A percentile compares a stretch with the other conserved stretches of the same genome.
These are phyloP conservation scores for Magnusiomyces ingens DNA, from an alignment of 1,139 yeast genomes.

Conservation along the genomic window DNA sequence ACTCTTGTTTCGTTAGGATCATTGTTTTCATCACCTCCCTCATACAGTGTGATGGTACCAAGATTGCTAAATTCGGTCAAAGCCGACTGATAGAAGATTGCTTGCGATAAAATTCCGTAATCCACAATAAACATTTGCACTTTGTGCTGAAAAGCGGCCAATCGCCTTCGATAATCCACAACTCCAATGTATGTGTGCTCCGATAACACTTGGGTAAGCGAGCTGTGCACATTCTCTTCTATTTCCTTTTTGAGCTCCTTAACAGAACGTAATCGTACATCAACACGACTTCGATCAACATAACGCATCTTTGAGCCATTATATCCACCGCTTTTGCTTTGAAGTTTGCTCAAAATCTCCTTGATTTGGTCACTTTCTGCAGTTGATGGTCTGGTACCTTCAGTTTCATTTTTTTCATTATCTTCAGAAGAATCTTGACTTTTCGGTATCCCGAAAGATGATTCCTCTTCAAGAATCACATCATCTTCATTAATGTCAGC, in stretches of 20 bases:
- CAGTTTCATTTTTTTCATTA: background rate
- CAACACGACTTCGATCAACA: conserved; percentile 13
- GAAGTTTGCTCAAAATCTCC: background rate
- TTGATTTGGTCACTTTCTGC: background rate
- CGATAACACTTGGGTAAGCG: conserved; percentile 60
- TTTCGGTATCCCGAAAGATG: background rate
- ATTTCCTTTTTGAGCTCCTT: conserved; percentile 47
- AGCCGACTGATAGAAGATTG: conserved; percentile 75
- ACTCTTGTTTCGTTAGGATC: conserved; percentile 28
- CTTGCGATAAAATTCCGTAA: conserved; percentile 58
- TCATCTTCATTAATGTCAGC: background rate
- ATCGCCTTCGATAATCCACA: conserved; percentile 61
- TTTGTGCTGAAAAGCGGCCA: conserved; percentile 79
- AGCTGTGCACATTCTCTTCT: conserved; percentile 41
- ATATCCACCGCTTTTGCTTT: background rate
- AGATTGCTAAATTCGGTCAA: conserved; percentile 74
- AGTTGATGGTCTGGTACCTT: background rate
- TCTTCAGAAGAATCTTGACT: background rate
- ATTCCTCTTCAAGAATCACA: background rate
- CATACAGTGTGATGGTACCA: conserved; percentile 47
- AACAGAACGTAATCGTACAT: conserved; percentile 34
- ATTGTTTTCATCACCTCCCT: background rate
- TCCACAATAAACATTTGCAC: conserved; percentile 73
- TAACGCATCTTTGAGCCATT: conserved; percentile 2
- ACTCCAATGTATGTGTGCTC: conserved; percentile 75